Evolutionary conservation across 495 filamentous ascomycete genomes (phyloP), one percentile per base, ranked within the genome.

Genomic region (Glarea lozoyensis): DNA sequence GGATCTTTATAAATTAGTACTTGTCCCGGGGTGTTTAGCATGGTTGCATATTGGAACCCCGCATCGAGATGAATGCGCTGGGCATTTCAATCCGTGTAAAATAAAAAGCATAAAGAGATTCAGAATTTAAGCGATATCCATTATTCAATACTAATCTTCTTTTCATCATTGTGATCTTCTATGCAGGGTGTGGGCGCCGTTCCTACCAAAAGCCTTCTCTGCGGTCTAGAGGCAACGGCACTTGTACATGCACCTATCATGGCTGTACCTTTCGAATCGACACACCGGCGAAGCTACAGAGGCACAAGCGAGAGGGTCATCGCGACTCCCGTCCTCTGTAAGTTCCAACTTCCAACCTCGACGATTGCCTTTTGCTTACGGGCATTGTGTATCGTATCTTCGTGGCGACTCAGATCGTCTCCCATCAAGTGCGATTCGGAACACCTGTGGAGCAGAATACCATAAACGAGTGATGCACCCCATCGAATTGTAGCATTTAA

Each of bases 361-460:
- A n/a, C n/a, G n/a, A n/a, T n/a, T n/a, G 94, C 88, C 65, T 98
- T 97, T 56, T 86, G 79, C 75, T 95, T 94, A 53, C 81, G 75
- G 3, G 81, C 83, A 52, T 94, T 95, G 70, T 98, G 92, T 52
- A 97, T 96, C 10, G 92, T 97, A 52, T 95, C 90, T 61, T 98
- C 92, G 60, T 98, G 92, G 7, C 92, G 75, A 10, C 92, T 98
- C 23, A 98, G 75, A 65, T 98, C 92, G 74, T 98, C n/a, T n/a
- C n/a, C n/a, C n/a, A n/a, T n/a, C n/a, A n/a, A n/a, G n/a, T n/a
- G n/a, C n/a, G n/a, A n/a, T n/a, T n/a, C n/a, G n/a, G n/a, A n/a
- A n/a, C n/a, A n/a, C n/a, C n/a, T n/a, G n/a, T n/a, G n/a, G n/a
- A n/a, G n/a, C n/a, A n/a, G n/a, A n/a, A n/a, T n/a, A n/a, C n/a